Evolutionary conservation across 495 filamentous ascomycete genomes (phyloP), one percentile per base, ranked within the genome.

Genomic region (Penicillium bovifimosum): DNA sequence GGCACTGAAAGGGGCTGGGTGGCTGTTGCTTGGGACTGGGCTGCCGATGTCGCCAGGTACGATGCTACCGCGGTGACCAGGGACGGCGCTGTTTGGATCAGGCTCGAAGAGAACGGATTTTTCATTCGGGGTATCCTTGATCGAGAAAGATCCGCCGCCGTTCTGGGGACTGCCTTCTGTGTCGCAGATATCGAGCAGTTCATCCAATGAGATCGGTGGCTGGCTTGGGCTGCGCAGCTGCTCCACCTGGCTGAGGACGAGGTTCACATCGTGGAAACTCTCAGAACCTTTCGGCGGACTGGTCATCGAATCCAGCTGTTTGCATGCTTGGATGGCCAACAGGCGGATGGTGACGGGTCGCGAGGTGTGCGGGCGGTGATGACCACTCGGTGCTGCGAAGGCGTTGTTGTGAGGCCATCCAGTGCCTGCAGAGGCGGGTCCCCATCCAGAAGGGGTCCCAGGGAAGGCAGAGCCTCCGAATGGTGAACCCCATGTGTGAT

Each of bases 151-250:
- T 16, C 93, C 93, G 46, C 93, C 93, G 46, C 93, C 93, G 56
- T 97, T 97, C 42, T 86, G 80, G 0, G 74, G 62, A 59, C 88
- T 95, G 51, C 93, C 93, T 63, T 93, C 86, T 1, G 91, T 95
- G 54, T 96, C 91, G 67, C 87, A 92, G 50, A 95, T 88, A 41
- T 89, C 86, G n/a, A 90, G 76, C 66, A 98, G 76, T 55, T 96
- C 91, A 27, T 81, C 72, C 45, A 87, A 73, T 3, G 73, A 72
- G 52, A 93, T 80, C 0, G 79, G 67, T 2, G 78, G 69, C 35
- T 90, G 85, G 34, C 65, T 68, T 0, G 74, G 56, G 18, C 78
- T 69, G 29, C 79, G 82, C 32, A 82, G 67, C 40, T 76, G 63
- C 28, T 88, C 82, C 10, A 95, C 75, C 46, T 86, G 84, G 5